These are phyloP conservation scores for Clohesyomyces aquaticus DNA, from an alignment of 495 filamentous ascomycete species.

Conservation along the genomic window DNA sequence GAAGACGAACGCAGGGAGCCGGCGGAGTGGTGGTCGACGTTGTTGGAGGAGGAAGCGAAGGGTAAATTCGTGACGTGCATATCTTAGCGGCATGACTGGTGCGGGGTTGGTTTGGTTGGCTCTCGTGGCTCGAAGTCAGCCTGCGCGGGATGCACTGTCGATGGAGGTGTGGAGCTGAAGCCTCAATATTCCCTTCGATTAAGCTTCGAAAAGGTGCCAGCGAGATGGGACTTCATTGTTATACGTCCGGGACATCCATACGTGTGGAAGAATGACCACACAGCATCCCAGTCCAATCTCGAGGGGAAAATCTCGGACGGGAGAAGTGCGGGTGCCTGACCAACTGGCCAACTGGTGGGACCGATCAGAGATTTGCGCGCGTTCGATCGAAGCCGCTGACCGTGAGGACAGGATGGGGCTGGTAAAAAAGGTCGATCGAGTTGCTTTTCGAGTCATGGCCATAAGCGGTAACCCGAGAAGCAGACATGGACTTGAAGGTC, in stretches of 20 bases:
- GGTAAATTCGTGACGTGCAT: constrained; percentile 34
- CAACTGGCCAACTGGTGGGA: neutral
- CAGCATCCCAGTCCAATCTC: constrained; percentile 6
- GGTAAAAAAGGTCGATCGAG: too few relatives aligned
- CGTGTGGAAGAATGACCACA: neutral
- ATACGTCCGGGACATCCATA: constrained; percentile 1
- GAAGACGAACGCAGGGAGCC: constrained; percentile 18
- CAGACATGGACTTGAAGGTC: too few relatives aligned
- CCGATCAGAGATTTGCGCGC: neutral
- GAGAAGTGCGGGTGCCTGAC: constrained; percentile 1
- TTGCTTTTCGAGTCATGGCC: neutral
- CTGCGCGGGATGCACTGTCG: constrained; percentile 5
- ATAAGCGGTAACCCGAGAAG: neutral
- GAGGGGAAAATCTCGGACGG: neutral
- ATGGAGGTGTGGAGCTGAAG: constrained; percentile 5
- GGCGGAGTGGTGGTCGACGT: constrained; percentile 16
- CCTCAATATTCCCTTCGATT: constrained; percentile 7
- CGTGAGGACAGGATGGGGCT: too few relatives aligned
- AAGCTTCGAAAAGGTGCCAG: constrained; percentile 17
- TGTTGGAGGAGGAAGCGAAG: constrained; percentile 10
- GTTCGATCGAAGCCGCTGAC: neutral
- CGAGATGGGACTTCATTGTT: neutral
- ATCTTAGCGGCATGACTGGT: constrained; percentile 22
- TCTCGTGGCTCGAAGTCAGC: neutral
- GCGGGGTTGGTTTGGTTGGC: constrained; percentile 21